These are phyloP conservation scores for Lumnitzera racemosa DNA, from an alignment of 345 rosid species.

Conservation along the genomic window DNA sequence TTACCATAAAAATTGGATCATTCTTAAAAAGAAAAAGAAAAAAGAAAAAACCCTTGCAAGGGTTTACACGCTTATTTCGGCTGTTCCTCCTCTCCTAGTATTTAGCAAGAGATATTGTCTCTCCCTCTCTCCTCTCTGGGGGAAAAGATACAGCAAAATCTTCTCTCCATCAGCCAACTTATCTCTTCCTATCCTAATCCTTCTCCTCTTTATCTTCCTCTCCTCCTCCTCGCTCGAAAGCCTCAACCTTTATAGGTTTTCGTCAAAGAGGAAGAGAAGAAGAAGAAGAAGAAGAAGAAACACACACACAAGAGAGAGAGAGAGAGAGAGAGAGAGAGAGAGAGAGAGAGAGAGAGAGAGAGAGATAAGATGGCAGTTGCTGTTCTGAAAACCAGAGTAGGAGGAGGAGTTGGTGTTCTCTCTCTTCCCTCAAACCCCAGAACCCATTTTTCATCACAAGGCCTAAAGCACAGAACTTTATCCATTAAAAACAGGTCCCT, in stretches of 20 bases:
- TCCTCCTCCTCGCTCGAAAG: conserved; percentile 1
- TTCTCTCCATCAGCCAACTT: conserved; percentile 6
- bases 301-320: conserved; percentile 2
- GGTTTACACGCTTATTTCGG: too few relatives aligned
- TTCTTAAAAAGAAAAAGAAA: too few relatives aligned
- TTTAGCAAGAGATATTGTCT: too few relatives aligned
- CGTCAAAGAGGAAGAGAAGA: background rate
- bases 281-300: too few relatives aligned
- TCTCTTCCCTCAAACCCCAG: conserved; percentile 63
- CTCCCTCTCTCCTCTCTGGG: too few relatives aligned
- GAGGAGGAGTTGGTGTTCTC: conserved; percentile 27
- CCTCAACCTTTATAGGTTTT: background rate
- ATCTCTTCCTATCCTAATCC: conserved; percentile 2
- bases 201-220: background rate
- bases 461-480: conserved; percentile 68
- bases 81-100: too few relatives aligned
- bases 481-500: conserved; percentile 39
- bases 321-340: conserved; percentile 17
- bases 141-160: too few relatives aligned
- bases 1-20: too few relatives aligned
- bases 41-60: too few relatives aligned
- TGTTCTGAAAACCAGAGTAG: conserved; percentile 51
- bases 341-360: conserved; percentile 5
- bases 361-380: conserved; percentile 51
- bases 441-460: conserved; percentile 43